Evolutionary conservation across 768 basidiomycete species (phyloP).

Genomic region (Chalciporus pseudorubinellus): DNA sequence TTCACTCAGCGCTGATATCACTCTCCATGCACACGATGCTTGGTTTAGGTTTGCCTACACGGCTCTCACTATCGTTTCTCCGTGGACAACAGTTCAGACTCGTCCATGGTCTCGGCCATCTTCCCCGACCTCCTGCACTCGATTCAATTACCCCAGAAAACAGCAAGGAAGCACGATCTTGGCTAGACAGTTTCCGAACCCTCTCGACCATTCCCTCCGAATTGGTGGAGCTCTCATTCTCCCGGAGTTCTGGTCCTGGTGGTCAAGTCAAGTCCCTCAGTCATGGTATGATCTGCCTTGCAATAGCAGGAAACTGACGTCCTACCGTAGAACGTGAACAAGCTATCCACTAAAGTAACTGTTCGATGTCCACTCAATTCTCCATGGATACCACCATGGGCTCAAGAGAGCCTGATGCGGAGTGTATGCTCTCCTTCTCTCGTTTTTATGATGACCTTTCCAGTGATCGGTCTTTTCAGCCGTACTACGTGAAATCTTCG

Average conservation of each 20-base stretch:
- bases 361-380: constrained; percentile 56
- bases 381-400: constrained; percentile 72
- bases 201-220: constrained; percentile 44
- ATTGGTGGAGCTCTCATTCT: constrained; percentile 62
- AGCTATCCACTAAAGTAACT: constrained; percentile 81
- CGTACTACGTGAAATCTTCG: constrained; percentile 65
- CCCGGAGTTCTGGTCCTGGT: constrained; percentile 81
- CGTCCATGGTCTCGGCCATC: constrained; percentile 30
- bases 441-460: neutral
- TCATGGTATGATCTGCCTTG: neutral
- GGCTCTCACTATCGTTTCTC: neutral
- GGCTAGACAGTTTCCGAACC: constrained; percentile 51
- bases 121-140: constrained; percentile 46
- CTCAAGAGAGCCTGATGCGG: constrained; percentile 42
- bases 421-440: constrained; percentile 41
- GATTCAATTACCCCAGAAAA: constrained; percentile 34
- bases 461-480: constrained; percentile 36
- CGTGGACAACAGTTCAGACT: constrained; percentile 2
- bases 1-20: too few relatives aligned
- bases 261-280: constrained; percentile 57
- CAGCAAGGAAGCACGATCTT: constrained; percentile 50
- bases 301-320: neutral
- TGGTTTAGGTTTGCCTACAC: neutral
- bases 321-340: constrained; percentile 73
- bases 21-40: neutral